Percentiles rank a stretch among this genome's conserved stretches.
Conservation (phyloP, 2,329 filamentous ascomycete species). For the Ampelomyces quisqualis region DNA sequence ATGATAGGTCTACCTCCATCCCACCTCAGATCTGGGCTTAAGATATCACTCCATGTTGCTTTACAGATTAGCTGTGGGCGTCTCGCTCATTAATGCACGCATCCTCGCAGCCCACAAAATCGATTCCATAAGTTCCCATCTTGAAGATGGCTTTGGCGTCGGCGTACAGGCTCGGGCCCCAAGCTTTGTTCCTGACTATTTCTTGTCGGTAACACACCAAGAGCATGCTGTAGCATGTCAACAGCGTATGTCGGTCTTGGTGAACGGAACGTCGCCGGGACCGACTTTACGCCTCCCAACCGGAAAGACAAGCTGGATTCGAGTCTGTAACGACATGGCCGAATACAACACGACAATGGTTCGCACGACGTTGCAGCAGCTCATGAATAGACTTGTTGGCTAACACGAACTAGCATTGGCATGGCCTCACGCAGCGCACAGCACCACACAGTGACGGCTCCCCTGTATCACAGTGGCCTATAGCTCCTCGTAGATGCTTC, state of each 20-base stretch:
- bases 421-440: conserved; percentile 61
- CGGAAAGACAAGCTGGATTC: conserved; percentile 55
- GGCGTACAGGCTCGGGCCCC: background rate
- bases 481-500: conserved; percentile 62
- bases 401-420: conserved; percentile 59
- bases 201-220: conserved; percentile 50
- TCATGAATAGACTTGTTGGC: background rate
- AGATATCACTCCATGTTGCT: too few species aligned
- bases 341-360: conserved; percentile 60
- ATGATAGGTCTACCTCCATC: too few species aligned
- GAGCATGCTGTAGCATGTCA: conserved; percentile 51
- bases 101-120: too few species aligned
- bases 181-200: conserved; percentile 47
- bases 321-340: conserved; percentile 60
- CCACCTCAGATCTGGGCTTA: too few species aligned
- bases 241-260: conserved; percentile 49
- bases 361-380: background rate
- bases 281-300: conserved; percentile 52
- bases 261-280: conserved; percentile 58
- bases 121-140: too few species aligned
- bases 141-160: too few species aligned
- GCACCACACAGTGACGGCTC: conserved; percentile 66
- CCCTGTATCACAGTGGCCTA: conserved; percentile 66
- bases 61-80: too few species aligned
- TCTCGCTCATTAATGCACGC: too few species aligned